Evolutionary conservation across 371 early-diverging fungal genomes (phyloP), one percentile per base, ranked within the genome.

Genomic region (Homolaphlyctis polyrhiza): DNA sequence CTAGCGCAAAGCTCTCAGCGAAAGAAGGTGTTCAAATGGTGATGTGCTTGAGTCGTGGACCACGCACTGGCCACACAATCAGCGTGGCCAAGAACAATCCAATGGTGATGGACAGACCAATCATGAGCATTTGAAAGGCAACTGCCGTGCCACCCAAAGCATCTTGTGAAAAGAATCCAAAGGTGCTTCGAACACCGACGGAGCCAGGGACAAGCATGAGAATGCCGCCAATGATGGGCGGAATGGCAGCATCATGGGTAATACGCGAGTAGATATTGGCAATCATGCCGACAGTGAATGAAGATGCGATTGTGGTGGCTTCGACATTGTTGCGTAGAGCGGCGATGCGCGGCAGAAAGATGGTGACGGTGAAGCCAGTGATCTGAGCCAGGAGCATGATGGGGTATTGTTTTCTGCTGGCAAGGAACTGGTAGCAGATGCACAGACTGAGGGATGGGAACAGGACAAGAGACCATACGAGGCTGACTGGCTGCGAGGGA

Each of bases 151-250:
- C 71, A n/a, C 64, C 61, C 16, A 66, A 43, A 32, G 65, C 36
- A 50, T 70, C 65, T 2, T 51, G 25, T 18, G 47, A 61, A 43
- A 85, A 70, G 59, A 85, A 72, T 0, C 71, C 66, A 61, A 83
- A 64, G 21, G 79, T 73, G 6, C 76, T 76, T 28, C 77, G 65
- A 13, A 86, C 84, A 18, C 85, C 85, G 1, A 82, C 47, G 28
- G 73, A 68, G 14, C 87, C 87, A 0, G 86, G 87, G 0, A 84
- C 84, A 29, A 84, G 72, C 34, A 83, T 60, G 49, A 82, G 60
- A 21, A 85, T 75, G 0, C 82, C 81, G 2, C 79, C 66, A 4
- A 86, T 68, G 54, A 86, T 76, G 0, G 73, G 76, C 16, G 82
- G 78, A 30, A 84, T 73, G 8, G 85, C 82, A 11, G 78, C 75